Percentiles rank a stretch among this genome's conserved stretches.
Evolutionary conservation across 495 filamentous ascomycete species (phyloP).

Genomic region (Podospora fimiseda): DNA sequence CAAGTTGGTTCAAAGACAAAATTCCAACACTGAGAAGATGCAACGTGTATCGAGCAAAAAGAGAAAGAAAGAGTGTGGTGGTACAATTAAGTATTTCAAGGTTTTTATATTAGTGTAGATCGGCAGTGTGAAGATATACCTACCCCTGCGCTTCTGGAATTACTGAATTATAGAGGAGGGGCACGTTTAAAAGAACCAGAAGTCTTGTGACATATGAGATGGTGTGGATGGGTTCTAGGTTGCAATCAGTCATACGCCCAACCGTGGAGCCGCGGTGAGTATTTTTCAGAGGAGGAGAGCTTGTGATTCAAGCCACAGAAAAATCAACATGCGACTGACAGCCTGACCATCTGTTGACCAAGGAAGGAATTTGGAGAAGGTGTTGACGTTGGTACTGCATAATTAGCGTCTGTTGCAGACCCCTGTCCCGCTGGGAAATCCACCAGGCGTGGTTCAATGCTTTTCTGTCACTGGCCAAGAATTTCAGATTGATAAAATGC

Average conservation of each 20-base stretch:
- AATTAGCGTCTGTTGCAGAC: constrained; percentile 5
- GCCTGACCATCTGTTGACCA: constrained; percentile 1
- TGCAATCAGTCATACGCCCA: not conserved
- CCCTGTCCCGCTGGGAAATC: constrained; percentile 9
- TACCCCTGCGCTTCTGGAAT: not conserved
- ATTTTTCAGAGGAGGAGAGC: not conserved
- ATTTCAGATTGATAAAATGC: not conserved
- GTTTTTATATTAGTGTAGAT: too few species aligned
- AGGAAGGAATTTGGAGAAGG: constrained; percentile 3
- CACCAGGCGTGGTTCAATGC: constrained; percentile 6
- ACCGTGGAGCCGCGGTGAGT: not conserved
- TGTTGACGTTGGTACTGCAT: constrained; percentile 13
- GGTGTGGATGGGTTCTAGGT: too few species aligned
- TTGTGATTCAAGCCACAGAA: constrained; percentile 11
- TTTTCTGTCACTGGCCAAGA: constrained; percentile 3
- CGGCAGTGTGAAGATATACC: too few species aligned
- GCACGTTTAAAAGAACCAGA: not conserved
- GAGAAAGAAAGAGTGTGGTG: too few species aligned
- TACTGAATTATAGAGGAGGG: not conserved
- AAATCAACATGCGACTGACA: constrained; percentile 3
- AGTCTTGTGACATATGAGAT: not conserved
- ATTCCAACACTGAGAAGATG: too few species aligned
- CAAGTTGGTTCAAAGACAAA: too few species aligned
- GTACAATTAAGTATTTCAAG: too few species aligned
- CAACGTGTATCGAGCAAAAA: too few species aligned